A percentile compares a stretch with the other conserved stretches of the same genome.
These are phyloP conservation scores for Rhodomyrtus tomentosa DNA, from an alignment of 345 rosid species.

Conservation along the genomic window DNA sequence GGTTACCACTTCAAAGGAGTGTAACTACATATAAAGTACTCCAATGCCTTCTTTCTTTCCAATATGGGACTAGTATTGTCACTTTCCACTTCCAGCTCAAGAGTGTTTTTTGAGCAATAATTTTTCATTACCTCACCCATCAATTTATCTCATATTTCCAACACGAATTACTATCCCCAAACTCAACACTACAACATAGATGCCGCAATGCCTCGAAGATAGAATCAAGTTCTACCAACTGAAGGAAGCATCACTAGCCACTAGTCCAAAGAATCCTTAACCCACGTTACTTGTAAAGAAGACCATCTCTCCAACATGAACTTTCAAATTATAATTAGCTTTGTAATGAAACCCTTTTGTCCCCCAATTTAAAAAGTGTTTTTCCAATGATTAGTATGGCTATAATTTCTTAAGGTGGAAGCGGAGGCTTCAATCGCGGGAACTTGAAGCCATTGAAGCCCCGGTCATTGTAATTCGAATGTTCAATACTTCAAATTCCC, in stretches of 20 bases:
- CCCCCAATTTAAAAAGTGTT: background rate
- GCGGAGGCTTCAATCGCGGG: background rate
- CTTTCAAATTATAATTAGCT: background rate
- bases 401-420: background rate
- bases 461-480: background rate
- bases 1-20: too few relatives aligned
- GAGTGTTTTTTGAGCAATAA: too few relatives aligned
- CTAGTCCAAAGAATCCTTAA: background rate
- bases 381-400: background rate
- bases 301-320: too few relatives aligned
- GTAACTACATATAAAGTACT: too few relatives aligned
- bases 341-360: background rate
- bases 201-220: background rate
- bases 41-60: too few relatives aligned
- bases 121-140: too few relatives aligned
- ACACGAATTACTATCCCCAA: background rate
- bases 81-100: too few relatives aligned
- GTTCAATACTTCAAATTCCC: background rate
- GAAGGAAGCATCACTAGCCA: background rate
- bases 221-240: background rate
- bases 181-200: background rate
- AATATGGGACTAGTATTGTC: too few relatives aligned
- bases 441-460: background rate
- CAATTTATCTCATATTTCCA: too few relatives aligned
- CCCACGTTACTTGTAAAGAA: background rate